phyloP scores from a whole-genome alignment of 148 eudicot species.

The Rhododendron williamsianum region DNA sequence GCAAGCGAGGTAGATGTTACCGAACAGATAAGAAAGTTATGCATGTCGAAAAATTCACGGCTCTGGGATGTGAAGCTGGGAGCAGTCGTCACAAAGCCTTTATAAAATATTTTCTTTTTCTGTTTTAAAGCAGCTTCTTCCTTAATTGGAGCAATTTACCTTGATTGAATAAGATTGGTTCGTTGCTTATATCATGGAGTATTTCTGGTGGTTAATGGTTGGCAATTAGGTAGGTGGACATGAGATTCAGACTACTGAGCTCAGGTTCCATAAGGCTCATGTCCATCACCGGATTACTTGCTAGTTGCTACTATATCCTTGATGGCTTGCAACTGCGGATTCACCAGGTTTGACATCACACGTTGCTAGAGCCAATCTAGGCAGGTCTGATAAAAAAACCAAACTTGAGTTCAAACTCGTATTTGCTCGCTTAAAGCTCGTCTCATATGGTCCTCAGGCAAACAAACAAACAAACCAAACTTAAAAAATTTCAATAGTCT shows the following conservation, averaged over 20 bases:
- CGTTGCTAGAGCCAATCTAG: not conserved
- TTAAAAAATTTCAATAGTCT: not conserved
- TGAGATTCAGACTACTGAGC: not conserved
- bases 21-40: not conserved
- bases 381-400: not conserved
- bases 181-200: not conserved
- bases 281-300: not conserved
- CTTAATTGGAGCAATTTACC: not conserved
- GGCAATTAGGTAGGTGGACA: not conserved
- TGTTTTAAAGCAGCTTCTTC: not conserved
- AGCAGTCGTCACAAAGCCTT: not conserved
- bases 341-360: not conserved
- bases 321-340: too few relatives aligned
- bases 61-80: not conserved
- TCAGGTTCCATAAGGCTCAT: not conserved
- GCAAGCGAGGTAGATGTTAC: not conserved
- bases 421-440: not conserved
- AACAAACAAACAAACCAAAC: too few relatives aligned
- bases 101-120: too few relatives aligned
- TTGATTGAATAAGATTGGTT: not conserved
- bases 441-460: not conserved
- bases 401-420: not conserved
- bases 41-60: not conserved
- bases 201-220: too few relatives aligned
- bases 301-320: too few relatives aligned